phyloP scores from a whole-genome alignment of 176 grass and related monocot species.

The Carex scoparia region DNA sequence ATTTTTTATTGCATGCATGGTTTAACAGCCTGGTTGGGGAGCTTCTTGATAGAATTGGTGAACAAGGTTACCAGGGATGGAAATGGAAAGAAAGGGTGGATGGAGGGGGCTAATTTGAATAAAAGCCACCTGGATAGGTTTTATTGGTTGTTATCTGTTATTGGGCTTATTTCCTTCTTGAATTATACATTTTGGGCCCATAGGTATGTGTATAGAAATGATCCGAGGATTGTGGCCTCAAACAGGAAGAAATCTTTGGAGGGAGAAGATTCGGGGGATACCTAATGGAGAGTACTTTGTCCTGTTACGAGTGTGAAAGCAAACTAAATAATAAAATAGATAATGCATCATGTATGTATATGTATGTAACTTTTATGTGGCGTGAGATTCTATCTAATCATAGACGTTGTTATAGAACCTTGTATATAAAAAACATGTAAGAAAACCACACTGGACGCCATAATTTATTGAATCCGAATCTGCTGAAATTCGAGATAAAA shows the following conservation, averaged over 20 bases:
- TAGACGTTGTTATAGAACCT: not conserved
- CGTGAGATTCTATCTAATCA: not conserved
- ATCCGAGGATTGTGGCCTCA: slow-evolving; percentile 27
- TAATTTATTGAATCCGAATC: not conserved
- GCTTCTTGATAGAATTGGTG: slow-evolving; percentile 50
- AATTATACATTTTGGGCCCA: slow-evolving; percentile 47
- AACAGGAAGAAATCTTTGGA: not conserved
- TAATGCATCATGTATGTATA: not conserved
- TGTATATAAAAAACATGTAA: not conserved
- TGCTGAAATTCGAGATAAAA: no score
- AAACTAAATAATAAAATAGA: not conserved
- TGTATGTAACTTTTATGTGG: not conserved
- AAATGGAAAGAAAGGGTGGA: slow-evolving; percentile 40
- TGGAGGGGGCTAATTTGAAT: slow-evolving; percentile 69
- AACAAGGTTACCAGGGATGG: slow-evolving; percentile 43
- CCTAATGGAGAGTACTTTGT: slow-evolving; percentile 3
- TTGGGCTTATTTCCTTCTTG: slow-evolving; percentile 47
- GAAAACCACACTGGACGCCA: not conserved
- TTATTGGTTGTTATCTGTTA: slow-evolving; percentile 49
- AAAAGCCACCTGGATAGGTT: slow-evolving; percentile 58
- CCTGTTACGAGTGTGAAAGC: not conserved
- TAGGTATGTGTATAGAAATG: slow-evolving; percentile 57
- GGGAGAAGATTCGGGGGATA: not conserved
- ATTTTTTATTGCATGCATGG: slow-evolving; percentile 79
- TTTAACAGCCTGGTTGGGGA: slow-evolving; percentile 52